phyloP scores from a whole-genome alignment of 2,329 filamentous ascomycete species.

The Neofusicoccum ribis region DNA sequence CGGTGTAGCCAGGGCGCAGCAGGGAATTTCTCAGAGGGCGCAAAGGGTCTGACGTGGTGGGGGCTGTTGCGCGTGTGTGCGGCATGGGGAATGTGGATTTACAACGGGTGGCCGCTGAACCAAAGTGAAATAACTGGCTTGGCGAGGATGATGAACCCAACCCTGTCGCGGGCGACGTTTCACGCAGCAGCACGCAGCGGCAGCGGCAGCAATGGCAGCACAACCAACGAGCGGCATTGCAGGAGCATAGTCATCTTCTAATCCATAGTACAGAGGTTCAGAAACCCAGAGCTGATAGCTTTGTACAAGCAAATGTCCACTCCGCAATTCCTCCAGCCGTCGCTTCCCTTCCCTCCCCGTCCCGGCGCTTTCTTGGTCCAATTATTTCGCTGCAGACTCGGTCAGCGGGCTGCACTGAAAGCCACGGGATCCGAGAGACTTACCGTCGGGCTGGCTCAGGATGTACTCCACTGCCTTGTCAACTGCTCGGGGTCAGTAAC shows the following conservation, averaged over 20 bases:
- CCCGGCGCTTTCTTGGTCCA: conserved; percentile 23
- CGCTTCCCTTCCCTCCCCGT: conserved; percentile 17
- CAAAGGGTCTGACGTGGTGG: conserved; percentile 8
- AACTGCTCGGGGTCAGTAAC: conserved; percentile 57
- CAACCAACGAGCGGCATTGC: not conserved
- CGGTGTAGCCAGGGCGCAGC: not conserved
- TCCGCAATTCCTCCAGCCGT: conserved; percentile 24
- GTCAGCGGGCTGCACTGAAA: conserved; percentile 26
- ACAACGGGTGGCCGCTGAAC: not conserved
- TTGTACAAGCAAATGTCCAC: conserved; percentile 28
- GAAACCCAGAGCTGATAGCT: conserved; percentile 35
- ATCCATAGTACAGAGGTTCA: conserved; percentile 35
- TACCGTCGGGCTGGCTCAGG: conserved; percentile 86
- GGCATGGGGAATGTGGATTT: conserved; percentile 12
- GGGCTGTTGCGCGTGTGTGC: conserved; percentile 10
- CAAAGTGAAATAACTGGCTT: conserved; percentile 16
- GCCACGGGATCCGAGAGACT: conserved; percentile 40
- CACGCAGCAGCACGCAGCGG: conserved; percentile 3
- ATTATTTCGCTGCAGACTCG: conserved; percentile 33
- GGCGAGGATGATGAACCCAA: conserved; percentile 14
- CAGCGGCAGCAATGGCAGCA: not conserved
- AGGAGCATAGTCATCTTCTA: conserved; percentile 29
- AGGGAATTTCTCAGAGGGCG: not conserved
- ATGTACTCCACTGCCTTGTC: conserved; percentile 96
- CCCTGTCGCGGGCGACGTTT: conserved; percentile 15